Percentiles rank a stretch among this genome's conserved stretches.
Conservation (phyloP, 805 yeast species). For the Zygosaccharomyces kombuchaensis region DNA sequence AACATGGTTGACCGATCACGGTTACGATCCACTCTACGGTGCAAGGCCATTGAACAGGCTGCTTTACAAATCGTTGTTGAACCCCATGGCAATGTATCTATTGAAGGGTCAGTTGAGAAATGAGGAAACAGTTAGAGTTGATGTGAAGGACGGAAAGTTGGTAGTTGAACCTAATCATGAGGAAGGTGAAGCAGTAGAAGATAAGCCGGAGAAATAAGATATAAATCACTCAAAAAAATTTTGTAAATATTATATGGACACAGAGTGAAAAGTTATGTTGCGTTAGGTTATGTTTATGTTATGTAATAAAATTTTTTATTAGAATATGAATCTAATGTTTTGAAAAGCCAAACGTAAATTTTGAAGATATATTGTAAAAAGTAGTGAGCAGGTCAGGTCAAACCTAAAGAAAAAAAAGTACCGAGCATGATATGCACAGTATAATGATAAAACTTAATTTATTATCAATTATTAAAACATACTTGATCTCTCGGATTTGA, state of each 20-base stretch:
- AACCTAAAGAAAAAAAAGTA: background rate
- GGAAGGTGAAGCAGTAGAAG: slow-evolving; percentile 30
- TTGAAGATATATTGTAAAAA: background rate
- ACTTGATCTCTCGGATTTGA: too few relatives aligned
- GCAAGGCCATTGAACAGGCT: slow-evolving; percentile 94
- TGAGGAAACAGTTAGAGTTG: slow-evolving; percentile 51
- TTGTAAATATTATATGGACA: slow-evolving; percentile 1
- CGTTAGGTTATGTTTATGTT: too few relatives aligned
- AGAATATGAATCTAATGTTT: background rate
- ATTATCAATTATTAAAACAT: too few relatives aligned
- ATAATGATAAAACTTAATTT: too few relatives aligned
- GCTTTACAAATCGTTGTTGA: slow-evolving; percentile 76
- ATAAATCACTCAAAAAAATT: background rate
- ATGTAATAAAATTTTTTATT: too few relatives aligned
- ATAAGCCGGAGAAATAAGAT: slow-evolving; percentile 18
- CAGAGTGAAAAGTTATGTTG: too few relatives aligned
- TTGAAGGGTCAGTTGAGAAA: slow-evolving; percentile 71
- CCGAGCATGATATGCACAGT: too few relatives aligned
- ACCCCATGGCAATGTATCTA: slow-evolving; percentile 78
- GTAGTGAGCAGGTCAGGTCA: background rate
- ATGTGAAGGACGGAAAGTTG: slow-evolving; percentile 42
- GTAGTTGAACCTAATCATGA: slow-evolving; percentile 46
- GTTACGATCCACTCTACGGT: slow-evolving; percentile 90
- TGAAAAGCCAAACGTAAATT: background rate
- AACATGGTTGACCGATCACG: slow-evolving; percentile 73